Evolutionary conservation across 345 rosid genomes (phyloP).

Genomic region (Hibiscus mutabilis): DNA sequence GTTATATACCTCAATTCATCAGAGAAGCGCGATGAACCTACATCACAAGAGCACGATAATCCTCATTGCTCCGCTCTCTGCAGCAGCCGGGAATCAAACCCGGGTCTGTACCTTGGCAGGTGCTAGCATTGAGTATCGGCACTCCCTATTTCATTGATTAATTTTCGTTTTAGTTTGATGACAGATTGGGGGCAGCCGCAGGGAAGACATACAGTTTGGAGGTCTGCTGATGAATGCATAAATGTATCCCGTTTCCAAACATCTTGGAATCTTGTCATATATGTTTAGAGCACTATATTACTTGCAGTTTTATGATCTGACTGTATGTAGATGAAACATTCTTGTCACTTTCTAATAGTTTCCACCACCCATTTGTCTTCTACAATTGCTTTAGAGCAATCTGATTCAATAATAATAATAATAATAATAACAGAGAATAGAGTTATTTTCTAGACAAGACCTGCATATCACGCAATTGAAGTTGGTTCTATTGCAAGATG

Average conservation of each 20-base stretch:
- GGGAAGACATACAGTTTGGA: slow-evolving; percentile 83
- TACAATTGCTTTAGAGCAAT: background rate
- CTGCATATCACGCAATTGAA: background rate
- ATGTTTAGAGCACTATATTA: background rate
- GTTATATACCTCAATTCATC: too few relatives aligned
- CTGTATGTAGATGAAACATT: background rate
- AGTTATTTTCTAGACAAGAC: background rate
- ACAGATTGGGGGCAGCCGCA: slow-evolving; percentile 83
- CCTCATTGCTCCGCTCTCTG: too few relatives aligned
- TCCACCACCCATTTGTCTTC: background rate
- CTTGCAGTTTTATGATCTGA: background rate
- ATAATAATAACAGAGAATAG: background rate
- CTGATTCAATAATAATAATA: too few relatives aligned
- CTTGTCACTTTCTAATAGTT: slow-evolving; percentile 11
- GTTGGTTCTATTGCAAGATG: background rate
- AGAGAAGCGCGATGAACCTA: too few relatives aligned
- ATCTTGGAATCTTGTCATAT: slow-evolving; percentile 26
- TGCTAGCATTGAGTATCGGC: too few relatives aligned
- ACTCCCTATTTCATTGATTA: background rate
- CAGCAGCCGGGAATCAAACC: too few relatives aligned
- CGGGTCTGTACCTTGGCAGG: too few relatives aligned
- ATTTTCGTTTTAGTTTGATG: slow-evolving; percentile 6
- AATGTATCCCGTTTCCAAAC: slow-evolving; percentile 18
- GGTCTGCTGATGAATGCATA: slow-evolving; percentile 28
- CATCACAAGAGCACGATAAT: too few relatives aligned